Base-by-base conservation (phyloP, 805 yeast species). In the Starmera quercuum region DNA sequence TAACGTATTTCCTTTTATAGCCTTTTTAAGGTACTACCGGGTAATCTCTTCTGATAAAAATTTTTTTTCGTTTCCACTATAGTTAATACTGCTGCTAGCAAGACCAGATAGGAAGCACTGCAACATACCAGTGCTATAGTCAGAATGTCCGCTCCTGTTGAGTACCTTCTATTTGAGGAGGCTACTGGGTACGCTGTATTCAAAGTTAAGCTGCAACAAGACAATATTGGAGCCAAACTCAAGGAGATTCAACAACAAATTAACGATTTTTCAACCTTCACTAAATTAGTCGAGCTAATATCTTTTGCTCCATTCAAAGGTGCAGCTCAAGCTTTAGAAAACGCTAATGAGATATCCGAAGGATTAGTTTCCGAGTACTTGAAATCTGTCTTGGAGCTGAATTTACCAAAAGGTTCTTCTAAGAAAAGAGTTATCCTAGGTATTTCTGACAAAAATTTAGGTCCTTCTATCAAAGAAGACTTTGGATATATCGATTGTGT, bases 221-320 rank as follows among this genome's bases (percentile, higher is more conserved):
- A 92, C 66, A 87, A 84, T 56, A 78, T 92, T 46, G 95, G 97
- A 33, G 72, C 95, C 29, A 78, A 94, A 58, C 71, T 84, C 64
- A 82, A 81, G 61, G 98, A 92, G 64, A 97, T 92, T 29, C 97
- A 92, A 68, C 78, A 78, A 48, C 88, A 95, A 39, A 73, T 86
- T 40, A 78, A 72, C 48, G 97, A 92, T 54, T 74, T 92, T 46
- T 80, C 79, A 42, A 73, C 78, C 57, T 88, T 92, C 59, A 83
- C 95, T 52, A 92, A 92, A 67, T 70, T 90, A 70, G 79, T 92
- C 49, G 95, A 88, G 63, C 74, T 92, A 37, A 94, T 85, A 19
- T 83, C 95, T 12, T 92, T 92, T 65, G 95, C 96, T 40, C 98
- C 98, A 32, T 92, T 92, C 75, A 88, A 92, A 65, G 97, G 97